phyloP scores from a whole-genome alignment of 2,329 filamentous ascomycete genomes.

The Ascochyta clinopodiicola region DNA sequence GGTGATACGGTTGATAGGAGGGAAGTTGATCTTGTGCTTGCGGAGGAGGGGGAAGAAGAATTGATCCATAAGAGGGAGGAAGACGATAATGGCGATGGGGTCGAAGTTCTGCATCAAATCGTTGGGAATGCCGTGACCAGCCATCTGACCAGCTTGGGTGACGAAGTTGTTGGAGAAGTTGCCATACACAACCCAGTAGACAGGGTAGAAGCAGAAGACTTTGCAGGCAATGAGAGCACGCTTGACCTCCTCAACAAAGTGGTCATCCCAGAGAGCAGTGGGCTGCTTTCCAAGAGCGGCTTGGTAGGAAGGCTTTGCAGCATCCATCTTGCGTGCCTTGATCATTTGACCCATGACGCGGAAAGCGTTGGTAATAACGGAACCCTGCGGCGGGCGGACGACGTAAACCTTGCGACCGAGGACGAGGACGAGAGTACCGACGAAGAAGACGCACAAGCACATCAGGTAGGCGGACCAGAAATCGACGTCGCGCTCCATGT shows the following conservation, averaged over 20 bases:
- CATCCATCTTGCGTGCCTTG: conserved; percentile 62
- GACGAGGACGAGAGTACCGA: conserved; percentile 63
- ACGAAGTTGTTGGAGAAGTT: conserved; percentile 55
- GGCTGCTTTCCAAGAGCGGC: conserved; percentile 57
- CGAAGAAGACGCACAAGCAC: conserved; percentile 69
- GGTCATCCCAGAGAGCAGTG: conserved; percentile 67
- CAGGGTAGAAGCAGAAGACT: conserved; percentile 63
- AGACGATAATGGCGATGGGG: conserved; percentile 55
- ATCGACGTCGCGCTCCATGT: conserved; percentile 72
- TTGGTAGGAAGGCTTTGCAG: conserved; percentile 71
- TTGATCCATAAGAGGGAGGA: conserved; percentile 54
- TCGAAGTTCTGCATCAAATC: conserved; percentile 58
- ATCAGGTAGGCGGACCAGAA: conserved; percentile 74
- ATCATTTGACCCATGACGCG: conserved; percentile 65
- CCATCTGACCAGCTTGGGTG: conserved; percentile 54
- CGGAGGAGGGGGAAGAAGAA: conserved; percentile 53
- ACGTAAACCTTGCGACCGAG: conserved; percentile 48
- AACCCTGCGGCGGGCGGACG: conserved; percentile 49
- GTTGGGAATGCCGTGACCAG: conserved; percentile 55
- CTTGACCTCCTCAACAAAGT: conserved; percentile 76
- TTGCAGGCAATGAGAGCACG: conserved; percentile 71
- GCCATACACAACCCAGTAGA: conserved; percentile 55
- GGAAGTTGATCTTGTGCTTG: conserved; percentile 51
- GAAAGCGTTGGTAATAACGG: conserved; percentile 57
- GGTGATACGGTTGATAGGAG: conserved; percentile 61